Base-by-base conservation (phyloP, 1,284 basidiomycete genomes). In the Trametes versicolor region DNA sequence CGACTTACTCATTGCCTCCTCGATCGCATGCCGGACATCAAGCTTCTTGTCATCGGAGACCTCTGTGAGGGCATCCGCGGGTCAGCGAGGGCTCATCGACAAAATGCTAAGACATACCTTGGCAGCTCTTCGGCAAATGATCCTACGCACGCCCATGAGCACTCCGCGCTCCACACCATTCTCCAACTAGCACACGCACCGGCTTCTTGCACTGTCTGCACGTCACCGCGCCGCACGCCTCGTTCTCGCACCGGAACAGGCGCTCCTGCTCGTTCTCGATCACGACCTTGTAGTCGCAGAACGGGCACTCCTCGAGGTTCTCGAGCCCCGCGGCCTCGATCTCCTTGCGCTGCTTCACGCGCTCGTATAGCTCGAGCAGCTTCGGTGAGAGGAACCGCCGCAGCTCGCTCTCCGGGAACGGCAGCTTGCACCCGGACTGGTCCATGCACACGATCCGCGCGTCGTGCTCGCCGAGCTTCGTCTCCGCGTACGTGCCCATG, bases 51-150 rank as follows among this genome's bases (percentile, higher is more conserved):
- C 93, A 8, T 88, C 83, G 65, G 90, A 89, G 64, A 85, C 80
- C 76, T 95, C 91, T 92, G 68, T 32, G 64, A 56, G 52, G 45
- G 13, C 41, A 32, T 47, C 19, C 36, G 51, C 13, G 3, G 25
- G 37, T 60, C 19, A 64, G 39, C 25, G 9, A 53, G 4, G 12
- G 62, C 34, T 36, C 8, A 48, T 54, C 17, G 53, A 8, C 47
- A 27, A n/a, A 49, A 29, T 34, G 53, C 10, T 1, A 9, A 7
- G n/a, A 69, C 74, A 45, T 66, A 90, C 92, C 93, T 82, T 93
- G 85, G 73, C 95, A 96, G n/a, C 81, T 90, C 78, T 88, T 95
- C 2, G 95, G 94, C n/a, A 95, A 76, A 79, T 96, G 94, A 73
- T 95, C 92, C 89, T 92, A 63, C 37, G 51, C 32, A 12, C 13